A percentile compares a stretch with the other conserved stretches of the same genome.
phyloP scores from a whole-genome alignment of 805 yeast genomes.

The Kockiozyma suomiensis region DNA sequence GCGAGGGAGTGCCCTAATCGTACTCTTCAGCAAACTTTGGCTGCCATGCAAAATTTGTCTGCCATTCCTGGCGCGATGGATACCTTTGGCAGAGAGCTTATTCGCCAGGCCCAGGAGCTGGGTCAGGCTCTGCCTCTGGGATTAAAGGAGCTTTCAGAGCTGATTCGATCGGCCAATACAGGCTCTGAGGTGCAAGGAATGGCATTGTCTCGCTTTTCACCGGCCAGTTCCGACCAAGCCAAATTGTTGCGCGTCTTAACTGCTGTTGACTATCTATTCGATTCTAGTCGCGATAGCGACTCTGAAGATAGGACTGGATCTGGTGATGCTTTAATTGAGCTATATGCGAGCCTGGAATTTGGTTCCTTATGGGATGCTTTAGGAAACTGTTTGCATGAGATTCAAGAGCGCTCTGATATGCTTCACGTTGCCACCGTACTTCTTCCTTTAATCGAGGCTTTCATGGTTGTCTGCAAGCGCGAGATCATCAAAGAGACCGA shows the following conservation, averaged over 20 bases:
- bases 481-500: conserved; percentile 19
- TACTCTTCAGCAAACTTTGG: conserved; percentile 80
- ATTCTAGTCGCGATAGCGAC: conserved; percentile 42
- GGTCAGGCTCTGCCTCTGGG: conserved; percentile 60
- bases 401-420: conserved; percentile 61
- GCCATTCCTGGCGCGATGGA: conserved; percentile 61
- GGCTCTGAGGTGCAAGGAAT: conserved; percentile 56
- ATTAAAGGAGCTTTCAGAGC: conserved; percentile 52
- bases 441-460: conserved; percentile 83
- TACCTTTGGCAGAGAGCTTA: conserved; percentile 67
- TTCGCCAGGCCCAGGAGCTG: conserved; percentile 62
- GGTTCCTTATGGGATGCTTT: conserved; percentile 85
- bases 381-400: conserved; percentile 65
- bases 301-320: conserved; percentile 12
- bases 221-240: conserved; percentile 84
- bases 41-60: conserved; percentile 76
- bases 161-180: conserved; percentile 46
- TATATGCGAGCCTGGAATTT: conserved; percentile 69
- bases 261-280: conserved; percentile 81
- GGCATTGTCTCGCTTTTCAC: conserved; percentile 67
- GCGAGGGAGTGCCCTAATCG: conserved; percentile 83
- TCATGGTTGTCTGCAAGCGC: conserved; percentile 94
- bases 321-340: conserved; percentile 52
- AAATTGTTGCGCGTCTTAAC: conserved; percentile 83
- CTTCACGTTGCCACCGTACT: conserved; percentile 74